Percentiles rank a stretch among this genome's conserved stretches.
Conservation (phyloP, 2,329 filamentous ascomycete species). For the Alternaria triticimaculans region DNA sequence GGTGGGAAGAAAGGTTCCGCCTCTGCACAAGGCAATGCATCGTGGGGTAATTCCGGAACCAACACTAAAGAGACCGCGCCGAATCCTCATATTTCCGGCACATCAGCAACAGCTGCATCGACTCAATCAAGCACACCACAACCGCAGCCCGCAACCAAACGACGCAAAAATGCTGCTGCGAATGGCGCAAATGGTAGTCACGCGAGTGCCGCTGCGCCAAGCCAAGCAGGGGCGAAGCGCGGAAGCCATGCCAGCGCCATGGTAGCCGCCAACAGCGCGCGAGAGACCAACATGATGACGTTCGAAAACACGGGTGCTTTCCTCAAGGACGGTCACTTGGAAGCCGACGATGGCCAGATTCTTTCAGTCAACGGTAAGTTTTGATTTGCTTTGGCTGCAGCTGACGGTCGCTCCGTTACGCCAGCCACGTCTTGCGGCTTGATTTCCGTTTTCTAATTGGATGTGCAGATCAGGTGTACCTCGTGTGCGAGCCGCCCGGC, state of each 20-base stretch:
- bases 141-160: slow-evolving; percentile 62
- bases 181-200: slow-evolving; percentile 45
- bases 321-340: slow-evolving; percentile 77
- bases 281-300: slow-evolving; percentile 85
- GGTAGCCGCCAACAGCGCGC: slow-evolving; percentile 50
- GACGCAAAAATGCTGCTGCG: slow-evolving; percentile 76
- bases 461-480: slow-evolving; percentile 80
- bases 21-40: slow-evolving; percentile 50
- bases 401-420: slow-evolving; percentile 33
- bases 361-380: slow-evolving; percentile 80
- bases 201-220: slow-evolving; percentile 47
- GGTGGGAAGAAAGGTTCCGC: slow-evolving; percentile 49
- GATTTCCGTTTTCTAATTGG: slow-evolving; percentile 46
- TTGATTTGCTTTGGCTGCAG: slow-evolving; percentile 28
- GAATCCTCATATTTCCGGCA: slow-evolving; percentile 59
- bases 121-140: slow-evolving; percentile 43
- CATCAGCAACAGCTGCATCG: slow-evolving; percentile 63
- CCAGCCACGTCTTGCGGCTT: slow-evolving; percentile 38
- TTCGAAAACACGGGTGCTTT: slow-evolving; percentile 76
- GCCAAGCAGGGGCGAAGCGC: slow-evolving; percentile 47
- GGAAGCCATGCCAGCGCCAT: slow-evolving; percentile 42
- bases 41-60: slow-evolving; percentile 45
- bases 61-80: slow-evolving; percentile 45
- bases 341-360: slow-evolving; percentile 88
- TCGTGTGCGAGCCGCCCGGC: slow-evolving; percentile 95